Evolutionary conservation across 1,284 basidiomycete genomes (phyloP).

Genomic region (Apiotrichum brassicae): DNA sequence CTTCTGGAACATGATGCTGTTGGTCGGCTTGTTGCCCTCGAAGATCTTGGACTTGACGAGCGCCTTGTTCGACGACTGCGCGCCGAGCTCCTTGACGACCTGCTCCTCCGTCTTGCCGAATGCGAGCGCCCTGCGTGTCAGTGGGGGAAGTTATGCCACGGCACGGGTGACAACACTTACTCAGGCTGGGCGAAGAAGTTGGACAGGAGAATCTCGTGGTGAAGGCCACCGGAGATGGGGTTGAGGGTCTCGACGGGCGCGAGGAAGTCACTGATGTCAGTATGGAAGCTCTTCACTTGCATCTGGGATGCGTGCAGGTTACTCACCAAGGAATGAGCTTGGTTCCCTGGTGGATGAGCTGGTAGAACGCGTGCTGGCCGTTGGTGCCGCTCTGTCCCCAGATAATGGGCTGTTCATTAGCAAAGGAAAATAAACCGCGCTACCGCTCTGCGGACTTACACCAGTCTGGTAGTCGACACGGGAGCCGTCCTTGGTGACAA

Average conservation of each 20-base stretch:
- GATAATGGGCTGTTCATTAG: slow-evolving; percentile 72
- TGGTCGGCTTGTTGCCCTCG: slow-evolving; percentile 94
- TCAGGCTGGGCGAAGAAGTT: slow-evolving; percentile 99
- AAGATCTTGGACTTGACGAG: slow-evolving; percentile 97
- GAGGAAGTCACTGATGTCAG: slow-evolving; percentile 69
- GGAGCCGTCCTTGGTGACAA: slow-evolving; percentile 84
- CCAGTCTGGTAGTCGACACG: slow-evolving; percentile 95
- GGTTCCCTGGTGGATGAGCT: slow-evolving; percentile 91
- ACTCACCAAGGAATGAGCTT: slow-evolving; percentile 69
- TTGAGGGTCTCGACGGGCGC: slow-evolving; percentile 92
- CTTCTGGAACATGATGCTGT: slow-evolving; percentile 90
- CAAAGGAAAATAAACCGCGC: too few species aligned
- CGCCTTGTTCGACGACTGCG: slow-evolving; percentile 66
- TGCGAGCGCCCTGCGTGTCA: slow-evolving; percentile 69
- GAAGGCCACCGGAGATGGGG: slow-evolving; percentile 76
- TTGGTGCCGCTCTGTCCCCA: slow-evolving; percentile 99
- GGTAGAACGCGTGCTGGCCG: slow-evolving; percentile 99
- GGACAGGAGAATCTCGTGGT: slow-evolving; percentile 93
- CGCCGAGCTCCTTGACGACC: slow-evolving; percentile 70
- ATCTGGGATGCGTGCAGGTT: too few species aligned
- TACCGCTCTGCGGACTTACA: too few species aligned
- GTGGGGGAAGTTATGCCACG: too few species aligned
- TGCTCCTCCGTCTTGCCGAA: slow-evolving; percentile 94
- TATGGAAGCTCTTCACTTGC: too few species aligned
- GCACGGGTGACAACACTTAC: slow-evolving; percentile 23